These are phyloP conservation scores for Lachancea fermentati DNA, from an alignment of 805 yeast genomes.

Conservation along the genomic window DNA sequence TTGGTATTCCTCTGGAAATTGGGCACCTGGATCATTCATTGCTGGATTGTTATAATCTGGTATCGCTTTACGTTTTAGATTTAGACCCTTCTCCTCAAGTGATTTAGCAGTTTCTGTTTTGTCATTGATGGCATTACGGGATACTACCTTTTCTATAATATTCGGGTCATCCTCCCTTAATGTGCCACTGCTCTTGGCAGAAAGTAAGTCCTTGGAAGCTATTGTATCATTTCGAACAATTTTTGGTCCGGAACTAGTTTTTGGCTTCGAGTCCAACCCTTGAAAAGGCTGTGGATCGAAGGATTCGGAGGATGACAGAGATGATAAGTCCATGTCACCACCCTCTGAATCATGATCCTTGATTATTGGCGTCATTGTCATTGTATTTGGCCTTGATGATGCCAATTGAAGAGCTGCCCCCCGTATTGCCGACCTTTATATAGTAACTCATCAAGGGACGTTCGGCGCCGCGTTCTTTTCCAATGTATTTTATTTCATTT, in stretches of 20 bases:
- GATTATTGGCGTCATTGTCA: conserved; percentile 2
- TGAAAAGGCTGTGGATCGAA: conserved; percentile 8
- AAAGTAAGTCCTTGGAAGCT: neutral
- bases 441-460: neutral
- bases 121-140: conserved; percentile 20
- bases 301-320: conserved; percentile 8
- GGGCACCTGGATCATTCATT: conserved; percentile 10
- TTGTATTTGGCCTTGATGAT: neutral
- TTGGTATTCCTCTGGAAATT: conserved; percentile 65
- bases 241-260: conserved; percentile 7
- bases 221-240: neutral
- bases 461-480: neutral
- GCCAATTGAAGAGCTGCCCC: neutral
- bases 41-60: conserved; percentile 24
- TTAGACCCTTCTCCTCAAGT: conserved; percentile 14
- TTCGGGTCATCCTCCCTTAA: conserved; percentile 14
- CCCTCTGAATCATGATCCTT: conserved; percentile 6
- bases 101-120: conserved; percentile 25
- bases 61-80: conserved; percentile 10
- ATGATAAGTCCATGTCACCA: conserved; percentile 8
- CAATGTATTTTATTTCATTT: neutral
- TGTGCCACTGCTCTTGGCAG: conserved; percentile 13
- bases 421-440: neutral
- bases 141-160: conserved; percentile 18
- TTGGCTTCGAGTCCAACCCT: conserved; percentile 2